These are phyloP conservation scores for Phytophthora cactorum DNA, from an alignment of 352 stramenopile species.

Conservation along the genomic window DNA sequence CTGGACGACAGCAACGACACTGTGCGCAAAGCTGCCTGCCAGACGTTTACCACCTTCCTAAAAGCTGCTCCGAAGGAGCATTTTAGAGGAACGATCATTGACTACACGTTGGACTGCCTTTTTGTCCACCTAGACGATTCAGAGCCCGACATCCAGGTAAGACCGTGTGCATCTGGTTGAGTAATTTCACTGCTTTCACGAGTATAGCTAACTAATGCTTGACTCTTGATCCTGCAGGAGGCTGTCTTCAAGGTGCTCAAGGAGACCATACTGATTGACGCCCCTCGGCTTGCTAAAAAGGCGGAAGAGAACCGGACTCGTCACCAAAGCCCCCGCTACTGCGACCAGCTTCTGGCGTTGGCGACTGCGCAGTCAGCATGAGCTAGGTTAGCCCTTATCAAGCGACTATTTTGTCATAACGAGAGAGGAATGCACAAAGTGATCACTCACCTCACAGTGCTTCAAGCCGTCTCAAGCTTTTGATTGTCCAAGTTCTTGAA, in stretches of 20 bases:
- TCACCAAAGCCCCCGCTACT: slow-evolving; percentile 76
- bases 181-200: slow-evolving; percentile 2
- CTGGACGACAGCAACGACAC: slow-evolving; percentile 93
- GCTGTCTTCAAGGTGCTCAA: slow-evolving; percentile 77
- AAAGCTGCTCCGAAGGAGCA: slow-evolving; percentile 82
- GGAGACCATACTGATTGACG: slow-evolving; percentile 68
- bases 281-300: slow-evolving; percentile 67
- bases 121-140: slow-evolving; percentile 93
- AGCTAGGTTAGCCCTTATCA: slow-evolving; percentile 13
- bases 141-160: slow-evolving; percentile 85
- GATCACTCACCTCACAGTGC: slow-evolving; percentile 2
- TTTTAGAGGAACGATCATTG: slow-evolving; percentile 89
- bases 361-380: slow-evolving; percentile 39
- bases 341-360: slow-evolving; percentile 67
- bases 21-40: slow-evolving; percentile 87
- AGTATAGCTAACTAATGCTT: slow-evolving; percentile 8
- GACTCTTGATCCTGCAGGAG: slow-evolving; percentile 37
- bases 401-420: slow-evolving; percentile 12
- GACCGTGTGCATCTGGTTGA: not conserved
- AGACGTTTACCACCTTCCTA: slow-evolving; percentile 90
- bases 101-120: slow-evolving; percentile 91
- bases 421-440: slow-evolving; percentile 2
- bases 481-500: slow-evolving; percentile 70
- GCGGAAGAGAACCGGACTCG: slow-evolving; percentile 74
- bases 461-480: slow-evolving; percentile 52